A percentile compares a stretch with the other conserved stretches of the same genome.
These are phyloP conservation scores for Athelia psychrophila DNA, from an alignment of 1,284 basidiomycete genomes.

Conservation along the genomic window DNA sequence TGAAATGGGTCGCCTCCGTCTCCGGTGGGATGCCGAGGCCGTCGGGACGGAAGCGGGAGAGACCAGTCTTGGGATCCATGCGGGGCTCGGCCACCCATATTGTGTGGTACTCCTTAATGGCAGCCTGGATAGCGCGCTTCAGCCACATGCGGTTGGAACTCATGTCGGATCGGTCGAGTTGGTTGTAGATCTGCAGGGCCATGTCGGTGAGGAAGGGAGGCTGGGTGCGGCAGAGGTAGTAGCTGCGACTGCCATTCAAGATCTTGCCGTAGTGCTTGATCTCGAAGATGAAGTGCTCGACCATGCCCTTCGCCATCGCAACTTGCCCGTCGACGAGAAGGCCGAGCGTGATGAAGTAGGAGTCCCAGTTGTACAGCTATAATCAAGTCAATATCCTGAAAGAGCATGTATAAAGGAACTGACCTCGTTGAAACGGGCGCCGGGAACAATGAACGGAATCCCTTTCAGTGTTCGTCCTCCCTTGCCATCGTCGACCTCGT, in stretches of 20 bases:
- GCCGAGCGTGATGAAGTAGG: conserved; percentile 93
- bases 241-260: conserved; percentile 74
- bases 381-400: conserved; percentile 8
- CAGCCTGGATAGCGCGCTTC: conserved; percentile 91
- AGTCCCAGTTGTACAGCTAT: conserved; percentile 90
- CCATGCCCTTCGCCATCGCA: conserved; percentile 93
- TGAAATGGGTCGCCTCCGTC: conserved; percentile 98
- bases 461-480: conserved; percentile 84
- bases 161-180: conserved; percentile 83
- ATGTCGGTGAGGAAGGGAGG: conserved; percentile 99
- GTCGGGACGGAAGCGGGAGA: conserved; percentile 91
- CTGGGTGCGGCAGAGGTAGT: conserved; percentile 95
- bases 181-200: conserved; percentile 96
- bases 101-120: conserved; percentile 98
- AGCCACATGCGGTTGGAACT: conserved; percentile 89
- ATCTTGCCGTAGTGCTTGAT: conserved; percentile 97
- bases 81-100: conserved; percentile 95
- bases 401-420: conserved; percentile 17
- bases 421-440: conserved; percentile 97
- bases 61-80: conserved; percentile 89
- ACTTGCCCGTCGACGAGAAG: conserved; percentile 93
- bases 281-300: conserved; percentile 99
- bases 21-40: conserved; percentile 98
- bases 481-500: conserved; percentile 80
- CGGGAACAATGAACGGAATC: conserved; percentile 95